phyloP scores from a whole-genome alignment of 192 early-diverging fungal species.

The Funneliformis mosseae region DNA sequence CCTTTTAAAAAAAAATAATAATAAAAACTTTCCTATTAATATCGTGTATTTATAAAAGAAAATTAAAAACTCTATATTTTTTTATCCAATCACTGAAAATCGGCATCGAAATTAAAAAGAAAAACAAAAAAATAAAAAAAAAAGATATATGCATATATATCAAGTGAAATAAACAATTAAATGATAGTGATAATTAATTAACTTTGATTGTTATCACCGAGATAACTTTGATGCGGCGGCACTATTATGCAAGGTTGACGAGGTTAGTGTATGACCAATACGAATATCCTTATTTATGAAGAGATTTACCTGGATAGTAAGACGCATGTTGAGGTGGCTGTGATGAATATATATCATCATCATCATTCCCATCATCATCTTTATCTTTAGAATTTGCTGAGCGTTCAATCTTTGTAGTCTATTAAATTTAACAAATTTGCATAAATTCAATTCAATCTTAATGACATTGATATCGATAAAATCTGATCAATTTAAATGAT shows the following conservation, averaged over 20 bases:
- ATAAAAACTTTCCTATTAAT: background rate
- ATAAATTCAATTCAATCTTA: too few relatives aligned
- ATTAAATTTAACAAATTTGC: background rate
- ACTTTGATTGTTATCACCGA: background rate
- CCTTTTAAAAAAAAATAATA: background rate
- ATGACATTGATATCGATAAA: background rate
- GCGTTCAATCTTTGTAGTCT: constrained; percentile 60
- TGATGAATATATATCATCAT: constrained; percentile 28
- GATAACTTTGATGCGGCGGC: background rate
- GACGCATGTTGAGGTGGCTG: constrained; percentile 31
- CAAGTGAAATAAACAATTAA: background rate
- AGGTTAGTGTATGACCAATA: background rate
- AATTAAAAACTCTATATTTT: background rate
- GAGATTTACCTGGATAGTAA: background rate
- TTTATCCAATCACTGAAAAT: background rate
- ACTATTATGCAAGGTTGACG: background rate
- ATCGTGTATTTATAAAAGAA: background rate
- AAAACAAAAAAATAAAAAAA: background rate
- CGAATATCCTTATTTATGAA: background rate
- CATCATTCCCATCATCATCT: constrained; percentile 44
- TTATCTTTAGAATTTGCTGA: constrained; percentile 52
- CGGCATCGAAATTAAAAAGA: background rate
- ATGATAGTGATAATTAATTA: background rate
- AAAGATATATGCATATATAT: background rate
- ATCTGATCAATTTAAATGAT: background rate